Evolutionary conservation across 306 rosid species (phyloP).

Genomic region (Malus sieversii): DNA sequence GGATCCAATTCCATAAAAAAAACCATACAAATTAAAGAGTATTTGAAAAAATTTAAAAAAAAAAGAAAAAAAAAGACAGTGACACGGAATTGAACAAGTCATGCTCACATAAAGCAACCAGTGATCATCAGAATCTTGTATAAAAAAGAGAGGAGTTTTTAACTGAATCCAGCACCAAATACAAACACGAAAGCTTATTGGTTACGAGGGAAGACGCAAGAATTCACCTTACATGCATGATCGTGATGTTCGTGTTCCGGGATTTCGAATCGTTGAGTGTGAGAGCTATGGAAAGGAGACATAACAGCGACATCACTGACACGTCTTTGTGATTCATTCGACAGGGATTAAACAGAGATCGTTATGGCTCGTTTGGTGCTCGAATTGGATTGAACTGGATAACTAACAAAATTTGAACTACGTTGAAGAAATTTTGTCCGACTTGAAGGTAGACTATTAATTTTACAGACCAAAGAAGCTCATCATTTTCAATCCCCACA

Average conservation of each 20-base stretch:
- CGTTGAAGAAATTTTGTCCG: no score
- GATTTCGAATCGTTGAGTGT: neutral
- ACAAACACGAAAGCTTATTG: neutral
- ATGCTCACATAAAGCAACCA: conserved; percentile 16
- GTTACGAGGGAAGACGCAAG: neutral
- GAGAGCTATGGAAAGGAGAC: neutral
- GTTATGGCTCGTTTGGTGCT: neutral
- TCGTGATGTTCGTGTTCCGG: neutral
- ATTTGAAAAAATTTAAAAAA: neutral
- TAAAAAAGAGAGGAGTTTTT: neutral
- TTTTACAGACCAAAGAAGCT: no score
- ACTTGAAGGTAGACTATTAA: no score
- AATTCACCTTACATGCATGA: conserved; percentile 1
- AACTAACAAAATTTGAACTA: no score
- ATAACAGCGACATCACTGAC: neutral
- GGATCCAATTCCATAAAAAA: no score
- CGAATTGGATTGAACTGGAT: no score
- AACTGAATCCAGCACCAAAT: conserved; percentile 3
- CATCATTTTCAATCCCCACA: no score
- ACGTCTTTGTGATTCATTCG: no score
- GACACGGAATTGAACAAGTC: conserved; percentile 11
- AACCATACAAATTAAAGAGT: neutral
- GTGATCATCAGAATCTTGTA: neutral
- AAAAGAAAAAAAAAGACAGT: neutral
- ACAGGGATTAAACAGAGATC: no score